Conservation (phyloP, 179 eudicot species). For the Vitellaria paradoxa region DNA sequence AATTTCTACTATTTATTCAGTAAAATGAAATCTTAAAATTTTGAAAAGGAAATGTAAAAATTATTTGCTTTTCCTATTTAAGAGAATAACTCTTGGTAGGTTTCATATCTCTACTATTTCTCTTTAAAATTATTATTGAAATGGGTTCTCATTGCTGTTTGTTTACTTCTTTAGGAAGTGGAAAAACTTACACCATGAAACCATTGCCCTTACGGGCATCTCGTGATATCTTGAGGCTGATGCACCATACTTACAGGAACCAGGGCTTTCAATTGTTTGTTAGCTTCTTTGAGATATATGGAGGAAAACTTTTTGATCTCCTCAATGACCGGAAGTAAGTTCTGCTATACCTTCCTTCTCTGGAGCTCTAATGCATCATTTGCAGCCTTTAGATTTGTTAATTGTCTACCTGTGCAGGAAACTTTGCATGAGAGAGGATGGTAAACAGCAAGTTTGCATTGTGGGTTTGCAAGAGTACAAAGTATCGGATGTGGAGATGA, state of each 20-base stretch:
- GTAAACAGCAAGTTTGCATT: constrained; percentile 93
- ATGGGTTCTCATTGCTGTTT: constrained; percentile 9
- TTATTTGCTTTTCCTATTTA: not conserved
- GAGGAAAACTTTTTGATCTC: constrained; percentile 93
- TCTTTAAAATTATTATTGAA: not conserved
- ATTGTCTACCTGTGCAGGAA: constrained; percentile 43
- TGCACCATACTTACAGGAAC: constrained; percentile 77
- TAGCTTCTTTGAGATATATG: constrained; percentile 98
- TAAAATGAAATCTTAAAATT: not conserved
- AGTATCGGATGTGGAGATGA: constrained; percentile 71
- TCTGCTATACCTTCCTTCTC: not conserved
- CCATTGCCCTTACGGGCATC: constrained; percentile 93
- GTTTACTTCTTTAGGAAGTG: constrained; percentile 64
- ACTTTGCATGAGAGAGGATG: constrained; percentile 95
- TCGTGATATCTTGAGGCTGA: constrained; percentile 75
- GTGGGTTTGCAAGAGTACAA: constrained; percentile 95
- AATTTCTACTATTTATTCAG: no score
- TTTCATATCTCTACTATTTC: not conserved
- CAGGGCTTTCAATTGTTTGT: constrained; percentile 90
- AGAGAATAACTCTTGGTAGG: not conserved
- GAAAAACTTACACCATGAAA: constrained; percentile 96
- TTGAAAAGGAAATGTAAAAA: not conserved
- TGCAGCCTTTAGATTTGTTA: not conserved
- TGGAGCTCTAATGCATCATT: not conserved
- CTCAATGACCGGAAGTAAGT: constrained; percentile 88